These are phyloP conservation scores for Theobroma grandiflorum DNA, from an alignment of 441 rosid genomes.

Conservation along the genomic window DNA sequence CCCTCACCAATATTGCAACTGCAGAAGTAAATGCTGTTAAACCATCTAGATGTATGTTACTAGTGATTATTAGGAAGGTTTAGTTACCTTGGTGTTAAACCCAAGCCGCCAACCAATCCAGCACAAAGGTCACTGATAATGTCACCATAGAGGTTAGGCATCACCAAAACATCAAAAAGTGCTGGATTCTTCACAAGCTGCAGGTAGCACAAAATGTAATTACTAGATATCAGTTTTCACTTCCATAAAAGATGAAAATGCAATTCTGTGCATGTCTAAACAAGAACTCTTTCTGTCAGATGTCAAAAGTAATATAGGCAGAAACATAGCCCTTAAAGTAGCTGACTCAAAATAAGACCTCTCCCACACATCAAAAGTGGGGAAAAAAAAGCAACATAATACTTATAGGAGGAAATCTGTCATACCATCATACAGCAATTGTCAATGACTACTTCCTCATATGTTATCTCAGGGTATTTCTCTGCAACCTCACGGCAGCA, in stretches of 20 bases:
- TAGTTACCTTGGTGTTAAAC: constrained; percentile 91
- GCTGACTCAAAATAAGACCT: constrained; percentile 3
- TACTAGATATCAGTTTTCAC: constrained; percentile 1
- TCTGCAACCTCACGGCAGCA: constrained; percentile 96
- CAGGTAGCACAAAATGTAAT: constrained; percentile 18
- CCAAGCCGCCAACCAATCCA: constrained; percentile 93
- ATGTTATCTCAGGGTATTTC: constrained; percentile 93
- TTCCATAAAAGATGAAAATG: background rate
- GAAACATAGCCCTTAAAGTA: background rate
- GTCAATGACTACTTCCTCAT: constrained; percentile 98
- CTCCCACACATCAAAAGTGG: background rate
- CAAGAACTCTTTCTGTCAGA: background rate
- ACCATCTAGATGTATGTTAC: constrained; percentile 11
- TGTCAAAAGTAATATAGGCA: background rate
- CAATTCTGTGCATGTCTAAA: background rate
- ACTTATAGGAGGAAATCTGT: constrained; percentile 22
- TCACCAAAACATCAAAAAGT: constrained; percentile 90
- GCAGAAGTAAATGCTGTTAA: constrained; percentile 38
- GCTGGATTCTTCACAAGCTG: constrained; percentile 99
- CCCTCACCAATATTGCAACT: constrained; percentile 98
- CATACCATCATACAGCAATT: constrained; percentile 99
- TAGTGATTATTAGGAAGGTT: constrained; percentile 18
- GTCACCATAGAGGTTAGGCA: constrained; percentile 99
- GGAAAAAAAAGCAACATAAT: background rate
- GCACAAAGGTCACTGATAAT: constrained; percentile 98